These are phyloP conservation scores for Colletotrichum sansevieriae DNA, from an alignment of 2,329 filamentous ascomycete genomes.

Conservation along the genomic window DNA sequence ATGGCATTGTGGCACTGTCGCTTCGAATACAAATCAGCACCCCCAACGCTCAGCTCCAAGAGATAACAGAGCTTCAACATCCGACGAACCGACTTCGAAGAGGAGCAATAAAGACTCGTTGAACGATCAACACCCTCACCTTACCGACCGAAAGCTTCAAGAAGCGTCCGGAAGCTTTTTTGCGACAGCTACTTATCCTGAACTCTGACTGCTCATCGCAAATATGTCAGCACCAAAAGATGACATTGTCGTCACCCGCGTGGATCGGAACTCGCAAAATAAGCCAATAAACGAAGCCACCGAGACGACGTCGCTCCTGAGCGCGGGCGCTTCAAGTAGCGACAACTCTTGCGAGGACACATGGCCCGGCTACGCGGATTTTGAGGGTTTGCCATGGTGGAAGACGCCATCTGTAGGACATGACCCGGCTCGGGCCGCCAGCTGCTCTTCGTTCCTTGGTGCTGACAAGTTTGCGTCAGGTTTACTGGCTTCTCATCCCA, in stretches of 20 bases:
- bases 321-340: constrained; percentile 45
- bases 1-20: constrained; percentile 31
- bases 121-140: background rate
- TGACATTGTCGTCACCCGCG: constrained; percentile 37
- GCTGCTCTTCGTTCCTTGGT: constrained; percentile 26
- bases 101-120: background rate
- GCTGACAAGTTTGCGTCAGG: constrained; percentile 60
- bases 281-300: constrained; percentile 42
- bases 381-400: constrained; percentile 72
- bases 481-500: constrained; percentile 86
- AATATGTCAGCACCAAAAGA: constrained; percentile 36
- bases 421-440: constrained; percentile 7
- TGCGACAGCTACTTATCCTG: constrained; percentile 4
- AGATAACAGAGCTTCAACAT: constrained; percentile 22
- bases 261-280: constrained; percentile 25
- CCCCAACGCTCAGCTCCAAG: constrained; percentile 3
- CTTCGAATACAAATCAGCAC: constrained; percentile 13
- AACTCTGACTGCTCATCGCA: background rate
- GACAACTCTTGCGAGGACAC: constrained; percentile 45
- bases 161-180: background rate
- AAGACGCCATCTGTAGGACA: constrained; percentile 69
- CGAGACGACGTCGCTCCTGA: constrained; percentile 57
- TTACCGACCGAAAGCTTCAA: background rate
- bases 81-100: background rate
- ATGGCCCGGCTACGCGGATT: constrained; percentile 70